Evolutionary conservation across 768 basidiomycete genomes (phyloP).

Genomic region (Tubosaeta brunneosetosa): DNA sequence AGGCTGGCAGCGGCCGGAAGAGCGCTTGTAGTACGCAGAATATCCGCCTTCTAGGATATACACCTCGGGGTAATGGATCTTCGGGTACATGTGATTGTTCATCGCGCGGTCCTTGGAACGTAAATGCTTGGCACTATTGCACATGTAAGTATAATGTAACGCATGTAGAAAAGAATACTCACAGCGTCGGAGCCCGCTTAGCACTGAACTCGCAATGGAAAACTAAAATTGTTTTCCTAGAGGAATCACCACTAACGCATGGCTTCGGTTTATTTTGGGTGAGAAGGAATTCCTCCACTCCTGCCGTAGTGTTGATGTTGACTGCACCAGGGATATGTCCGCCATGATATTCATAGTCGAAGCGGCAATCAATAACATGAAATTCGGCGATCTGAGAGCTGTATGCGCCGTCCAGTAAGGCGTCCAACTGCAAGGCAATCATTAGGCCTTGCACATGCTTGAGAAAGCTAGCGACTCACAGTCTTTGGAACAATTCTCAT

Average conservation of each 20-base stretch:
- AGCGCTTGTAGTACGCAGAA: slow-evolving; percentile 75
- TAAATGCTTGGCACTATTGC: slow-evolving; percentile 81
- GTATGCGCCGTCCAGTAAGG: slow-evolving; percentile 73
- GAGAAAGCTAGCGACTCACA: slow-evolving; percentile 41
- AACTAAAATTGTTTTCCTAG: slow-evolving; percentile 78
- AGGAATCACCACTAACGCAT: slow-evolving; percentile 67
- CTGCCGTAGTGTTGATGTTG: slow-evolving; percentile 80
- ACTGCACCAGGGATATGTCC: slow-evolving; percentile 91
- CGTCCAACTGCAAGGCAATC: slow-evolving; percentile 55
- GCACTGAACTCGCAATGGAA: slow-evolving; percentile 99
- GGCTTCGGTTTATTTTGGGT: slow-evolving; percentile 56
- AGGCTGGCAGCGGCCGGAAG: slow-evolving; percentile 70
- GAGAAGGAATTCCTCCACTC: slow-evolving; percentile 79
- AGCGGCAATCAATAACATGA: slow-evolving; percentile 92
- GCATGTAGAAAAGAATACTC: slow-evolving; percentile 23
- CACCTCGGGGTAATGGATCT: slow-evolving; percentile 91
- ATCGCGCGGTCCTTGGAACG: slow-evolving; percentile 84
- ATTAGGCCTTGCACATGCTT: not conserved
- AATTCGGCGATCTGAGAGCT: slow-evolving; percentile 59
- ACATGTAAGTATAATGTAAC: slow-evolving; percentile 4
- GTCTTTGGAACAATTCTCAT: slow-evolving; percentile 84
- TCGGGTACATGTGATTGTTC: slow-evolving; percentile 88
- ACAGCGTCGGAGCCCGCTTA: slow-evolving; percentile 96
- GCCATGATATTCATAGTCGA: slow-evolving; percentile 93
- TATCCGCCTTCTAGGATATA: slow-evolving; percentile 98